Evolutionary conservation across 73 alveolate genomes (phyloP), one percentile per base, ranked within the genome.

Genomic region (Paramecium biaurelia): DNA sequence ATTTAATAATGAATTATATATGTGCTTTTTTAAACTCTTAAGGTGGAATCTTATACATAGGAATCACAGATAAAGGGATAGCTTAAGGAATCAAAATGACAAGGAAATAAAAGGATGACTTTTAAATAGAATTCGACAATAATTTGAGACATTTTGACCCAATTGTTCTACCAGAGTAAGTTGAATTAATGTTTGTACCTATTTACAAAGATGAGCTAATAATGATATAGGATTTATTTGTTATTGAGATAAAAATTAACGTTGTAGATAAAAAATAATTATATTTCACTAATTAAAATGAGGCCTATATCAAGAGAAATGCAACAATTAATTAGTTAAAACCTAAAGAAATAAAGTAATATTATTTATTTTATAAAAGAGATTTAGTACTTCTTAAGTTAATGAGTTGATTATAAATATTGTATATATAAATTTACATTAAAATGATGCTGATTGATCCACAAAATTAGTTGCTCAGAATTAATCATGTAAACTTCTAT

Each of bases 31-130:
- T 90, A n/a, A 90, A 90, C 53, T 32, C 94, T 18, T 24, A 43
- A 47, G 93, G 94, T 1, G 94, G 94, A 70, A 90, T 68, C 34
- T 32, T 90, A 84, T 90, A 76, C 70, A 76, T 76, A 42, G 94
- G 93, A 47, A 90, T 90, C 0, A 79, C 57, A 14, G 93, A 90
- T 79, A 23, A 82, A 30, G 94, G 94, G 43, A 12, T 90, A 23
- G 88, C 57, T 14, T 34, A 7, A 20, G 94, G 94, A 57, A 70
- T 90, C 4, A 59, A 68, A 35, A 34, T 90, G 15, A 76, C 18
- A 4, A 41, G 94, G 37, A 90, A 90, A 49, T 21, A 38, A 30
- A 26, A 59, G 32, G 94, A 79, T 41, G 92, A 74, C 32, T 90
- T 90, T 49, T 21, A 43, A 28, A 15, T 70, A 6, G 85, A 57